Conservation (phyloP, 2,329 filamentous ascomycete genomes). For the Penicillium sp. region DNA sequence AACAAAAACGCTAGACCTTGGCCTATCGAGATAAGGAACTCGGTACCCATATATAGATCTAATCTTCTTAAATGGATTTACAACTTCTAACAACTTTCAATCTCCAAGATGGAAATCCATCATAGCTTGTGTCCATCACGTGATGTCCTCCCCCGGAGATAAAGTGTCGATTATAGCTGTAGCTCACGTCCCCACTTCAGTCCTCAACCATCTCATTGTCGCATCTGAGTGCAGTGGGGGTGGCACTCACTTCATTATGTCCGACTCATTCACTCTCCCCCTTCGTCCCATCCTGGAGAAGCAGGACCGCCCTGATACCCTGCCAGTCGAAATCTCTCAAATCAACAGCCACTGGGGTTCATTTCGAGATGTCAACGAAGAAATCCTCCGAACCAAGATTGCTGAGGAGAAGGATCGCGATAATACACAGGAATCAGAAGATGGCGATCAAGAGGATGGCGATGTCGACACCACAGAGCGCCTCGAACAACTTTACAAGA, state of each 20-base stretch:
- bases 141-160: not conserved
- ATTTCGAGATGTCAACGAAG: constrained; percentile 77
- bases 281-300: constrained; percentile 56
- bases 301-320: constrained; percentile 56
- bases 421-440: constrained; percentile 49
- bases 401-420: constrained; percentile 49
- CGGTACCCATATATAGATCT: too few species aligned
- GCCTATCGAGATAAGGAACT: too few species aligned
- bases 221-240: not conserved
- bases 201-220: not conserved
- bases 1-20: too few species aligned
- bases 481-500: constrained; percentile 44
- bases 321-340: constrained; percentile 75
- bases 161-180: not conserved
- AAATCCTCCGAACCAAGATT: constrained; percentile 69
- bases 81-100: not conserved
- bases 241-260: constrained; percentile 27
- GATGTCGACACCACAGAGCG: constrained; percentile 42
- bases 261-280: constrained; percentile 54
- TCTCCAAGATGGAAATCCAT: not conserved
- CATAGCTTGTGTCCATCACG: not conserved
- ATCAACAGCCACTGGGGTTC: constrained; percentile 77
- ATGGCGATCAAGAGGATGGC: constrained; percentile 29
- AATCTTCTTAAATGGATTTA: not conserved
- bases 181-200: not conserved